Percentiles rank a stretch among this genome's conserved stretches.
Conservation (phyloP, 176 grass and related monocot species). For the Oryza longistaminata region DNA sequence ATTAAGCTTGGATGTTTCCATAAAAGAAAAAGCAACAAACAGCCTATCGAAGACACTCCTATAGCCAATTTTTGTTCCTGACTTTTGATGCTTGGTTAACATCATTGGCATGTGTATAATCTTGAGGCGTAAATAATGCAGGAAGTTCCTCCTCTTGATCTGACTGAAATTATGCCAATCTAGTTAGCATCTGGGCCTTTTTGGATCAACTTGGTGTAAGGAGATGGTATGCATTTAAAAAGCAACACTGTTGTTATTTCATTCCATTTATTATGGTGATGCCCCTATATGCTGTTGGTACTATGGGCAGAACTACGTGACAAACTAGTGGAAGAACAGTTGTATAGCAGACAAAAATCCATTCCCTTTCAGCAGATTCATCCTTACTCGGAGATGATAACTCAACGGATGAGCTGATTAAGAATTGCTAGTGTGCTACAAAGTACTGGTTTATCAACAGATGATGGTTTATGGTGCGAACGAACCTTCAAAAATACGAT, state of each 20-base stretch:
- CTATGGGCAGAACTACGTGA: conserved; percentile 53
- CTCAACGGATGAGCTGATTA: conserved; percentile 59
- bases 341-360: conserved; percentile 51
- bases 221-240: conserved; percentile 50
- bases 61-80: not conserved
- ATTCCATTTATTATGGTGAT: not conserved
- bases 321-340: conserved; percentile 60
- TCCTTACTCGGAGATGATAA: conserved; percentile 54
- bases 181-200: conserved; percentile 68
- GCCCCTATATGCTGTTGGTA: conserved; percentile 3
- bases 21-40: not conserved
- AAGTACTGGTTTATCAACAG: conserved; percentile 48
- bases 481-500: conserved; percentile 49
- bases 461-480: conserved; percentile 45
- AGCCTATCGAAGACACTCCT: too few species aligned
- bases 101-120: not conserved
- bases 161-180: conserved; percentile 65
- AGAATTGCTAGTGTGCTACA: conserved; percentile 67
- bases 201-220: conserved; percentile 72
- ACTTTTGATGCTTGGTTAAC: not conserved
- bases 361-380: conserved; percentile 49
- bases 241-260: not conserved
- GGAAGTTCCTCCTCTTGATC: conserved; percentile 62
- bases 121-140: conserved; percentile 19
- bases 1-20: not conserved